phyloP scores from a whole-genome alignment of 805 yeast species.

The Jamesozyma lodderae region DNA sequence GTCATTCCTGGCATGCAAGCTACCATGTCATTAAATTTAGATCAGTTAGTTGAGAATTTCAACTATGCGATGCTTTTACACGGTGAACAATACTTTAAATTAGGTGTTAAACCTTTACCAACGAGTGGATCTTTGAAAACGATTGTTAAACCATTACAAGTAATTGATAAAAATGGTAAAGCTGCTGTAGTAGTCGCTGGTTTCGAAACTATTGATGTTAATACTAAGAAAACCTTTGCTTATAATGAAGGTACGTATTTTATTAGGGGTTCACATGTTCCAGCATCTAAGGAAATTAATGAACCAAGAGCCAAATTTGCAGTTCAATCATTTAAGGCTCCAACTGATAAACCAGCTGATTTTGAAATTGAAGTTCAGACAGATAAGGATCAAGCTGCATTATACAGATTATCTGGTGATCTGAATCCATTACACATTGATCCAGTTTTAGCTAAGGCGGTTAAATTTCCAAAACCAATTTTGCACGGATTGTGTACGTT shows the following conservation, averaged over 20 bases:
- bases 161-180: constrained; percentile 78
- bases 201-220: constrained; percentile 56
- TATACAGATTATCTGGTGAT: constrained; percentile 89
- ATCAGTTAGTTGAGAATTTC: constrained; percentile 63
- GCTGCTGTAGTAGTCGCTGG: constrained; percentile 69
- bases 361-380: constrained; percentile 52
- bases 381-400: constrained; percentile 67
- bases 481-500: constrained; percentile 86
- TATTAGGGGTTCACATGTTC: constrained; percentile 61
- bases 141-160: constrained; percentile 56
- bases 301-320: constrained; percentile 52
- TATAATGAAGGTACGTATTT: constrained; percentile 79
- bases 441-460: constrained; percentile 81
- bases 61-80: constrained; percentile 84
- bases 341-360: constrained; percentile 52
- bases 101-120: constrained; percentile 69
- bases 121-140: constrained; percentile 57
- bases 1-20: constrained; percentile 77
- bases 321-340: constrained; percentile 52
- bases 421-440: constrained; percentile 93
- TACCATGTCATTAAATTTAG: constrained; percentile 46
- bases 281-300: constrained; percentile 40
- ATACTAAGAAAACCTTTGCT: constrained; percentile 61
- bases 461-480: constrained; percentile 77
- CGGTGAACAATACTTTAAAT: constrained; percentile 87